Percentiles rank a stretch among this genome's conserved stretches.
Evolutionary conservation across 495 filamentous ascomycete species (phyloP).

Genomic region (Penicillium chermesinum): DNA sequence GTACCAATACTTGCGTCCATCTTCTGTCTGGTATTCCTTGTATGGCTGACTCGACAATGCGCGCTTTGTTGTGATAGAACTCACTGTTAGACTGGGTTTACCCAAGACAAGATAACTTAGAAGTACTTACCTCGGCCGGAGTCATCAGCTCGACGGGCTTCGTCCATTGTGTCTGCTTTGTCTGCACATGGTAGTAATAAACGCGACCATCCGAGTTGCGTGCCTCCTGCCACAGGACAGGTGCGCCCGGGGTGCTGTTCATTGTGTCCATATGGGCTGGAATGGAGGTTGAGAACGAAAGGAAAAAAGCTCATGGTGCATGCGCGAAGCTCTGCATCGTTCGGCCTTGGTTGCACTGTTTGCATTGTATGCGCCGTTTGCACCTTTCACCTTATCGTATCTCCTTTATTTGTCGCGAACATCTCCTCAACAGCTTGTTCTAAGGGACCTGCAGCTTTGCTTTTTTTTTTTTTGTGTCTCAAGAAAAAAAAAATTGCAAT

Average conservation of each 20-base stretch:
- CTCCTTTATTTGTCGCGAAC: slow-evolving; percentile 12
- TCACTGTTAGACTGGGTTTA: slow-evolving; percentile 8
- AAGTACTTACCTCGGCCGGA: slow-evolving; percentile 65
- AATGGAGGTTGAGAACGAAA: slow-evolving; percentile 6
- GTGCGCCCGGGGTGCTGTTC: slow-evolving; percentile 48
- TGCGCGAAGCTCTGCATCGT: slow-evolving; percentile 17
- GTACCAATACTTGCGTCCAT: slow-evolving; percentile 89
- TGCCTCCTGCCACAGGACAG: slow-evolving; percentile 74
- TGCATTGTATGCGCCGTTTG: slow-evolving; percentile 32
- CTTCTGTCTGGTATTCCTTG: slow-evolving; percentile 86
- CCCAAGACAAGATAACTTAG: neutral
- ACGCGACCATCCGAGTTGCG: slow-evolving; percentile 74
- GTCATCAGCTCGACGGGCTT: slow-evolving; percentile 91
- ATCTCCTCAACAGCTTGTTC: slow-evolving; percentile 2
- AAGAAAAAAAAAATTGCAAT: too few relatives aligned
- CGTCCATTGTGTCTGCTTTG: slow-evolving; percentile 87
- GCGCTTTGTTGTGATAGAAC: slow-evolving; percentile 45
- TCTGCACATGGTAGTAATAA: slow-evolving; percentile 91
- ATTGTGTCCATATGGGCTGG: slow-evolving; percentile 56
- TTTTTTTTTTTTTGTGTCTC: too few relatives aligned
- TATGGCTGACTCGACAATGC: slow-evolving; percentile 80
- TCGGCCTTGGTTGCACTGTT: neutral
- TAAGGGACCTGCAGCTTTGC: too few relatives aligned
- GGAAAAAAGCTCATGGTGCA: slow-evolving; percentile 20
- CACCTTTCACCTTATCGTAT: slow-evolving; percentile 19